Base-by-base conservation (phyloP, 495 filamentous ascomycete species). In the Pyronema domesticum region DNA sequence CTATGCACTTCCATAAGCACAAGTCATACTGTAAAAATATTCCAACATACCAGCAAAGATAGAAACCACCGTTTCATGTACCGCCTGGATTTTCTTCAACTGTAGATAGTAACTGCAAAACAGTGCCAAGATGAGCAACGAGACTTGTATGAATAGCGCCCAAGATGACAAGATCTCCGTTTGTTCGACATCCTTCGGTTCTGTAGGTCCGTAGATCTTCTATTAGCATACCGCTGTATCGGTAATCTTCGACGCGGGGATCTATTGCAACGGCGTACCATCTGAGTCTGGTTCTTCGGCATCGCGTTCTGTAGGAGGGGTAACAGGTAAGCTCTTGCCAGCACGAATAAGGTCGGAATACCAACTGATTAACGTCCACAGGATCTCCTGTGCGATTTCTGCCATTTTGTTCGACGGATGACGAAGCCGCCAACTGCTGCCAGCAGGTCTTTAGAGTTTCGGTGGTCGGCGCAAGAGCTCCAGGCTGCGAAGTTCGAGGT, bases 101-200 rank as follows among this genome's bases (percentile, higher is more conserved):
- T 96, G 89, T 42, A 96, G 76, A 58, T 89, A 81, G 70, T 98
- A 98, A 76, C 88, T 95, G 33, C 87, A 91, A 71, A 95, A 95
- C 56, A 98, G 81, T 44, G 91, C 91, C 53, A 85, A 74, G 62
- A 95, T 93, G 62, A 98, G 77, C 44, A 98, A 76, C 73, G 84
- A 76, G 55, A 98, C 89, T 60, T 94, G 78, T 64, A 98, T 96
- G 68, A 95, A 94, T 51, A 98, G 78, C 18, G 89, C 88, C 86
- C 88, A 94, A 73, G 91, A 94, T 64, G 88, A 82, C 63, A 83
- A 84, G 45, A 94, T 83, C 73, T 96, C 91, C 72, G 89, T 84
- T 68, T 93, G 72, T 14, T 78, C 80, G 18, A 81, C 60, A 37
- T 66, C 59, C 11, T 57, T 51, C 35, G 57, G 57, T 43, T 58